These are phyloP conservation scores for Apiotrichum gracile DNA, from an alignment of 1,284 basidiomycete species.

Conservation along the genomic window DNA sequence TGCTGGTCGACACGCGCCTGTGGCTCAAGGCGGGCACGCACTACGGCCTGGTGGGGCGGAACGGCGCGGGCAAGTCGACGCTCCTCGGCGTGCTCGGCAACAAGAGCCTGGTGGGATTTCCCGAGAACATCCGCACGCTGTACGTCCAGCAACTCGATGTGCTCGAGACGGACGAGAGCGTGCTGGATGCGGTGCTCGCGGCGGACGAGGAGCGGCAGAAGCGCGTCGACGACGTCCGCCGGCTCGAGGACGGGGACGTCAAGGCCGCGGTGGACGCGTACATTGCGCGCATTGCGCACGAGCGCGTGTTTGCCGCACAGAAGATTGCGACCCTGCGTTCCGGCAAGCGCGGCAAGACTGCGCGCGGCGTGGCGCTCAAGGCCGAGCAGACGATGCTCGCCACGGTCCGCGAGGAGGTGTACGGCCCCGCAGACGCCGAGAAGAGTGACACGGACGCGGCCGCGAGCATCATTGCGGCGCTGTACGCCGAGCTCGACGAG, in stretches of 20 bases:
- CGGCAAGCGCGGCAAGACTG: constrained; percentile 17
- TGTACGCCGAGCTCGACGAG: constrained; percentile 23
- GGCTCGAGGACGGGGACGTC: constrained; percentile 1
- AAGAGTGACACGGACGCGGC: constrained; percentile 3
- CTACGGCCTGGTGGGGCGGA: constrained; percentile 55
- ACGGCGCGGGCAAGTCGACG: constrained; percentile 58
- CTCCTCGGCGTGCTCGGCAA: constrained; percentile 60
- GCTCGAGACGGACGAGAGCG: constrained; percentile 59
- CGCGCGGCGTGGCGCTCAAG: constrained; percentile 14
- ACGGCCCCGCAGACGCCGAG: background rate
- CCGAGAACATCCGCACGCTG: constrained; percentile 74
- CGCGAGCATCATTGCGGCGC: constrained; percentile 63
- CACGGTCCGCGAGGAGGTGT: constrained; percentile 7
- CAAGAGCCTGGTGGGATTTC: constrained; percentile 66
- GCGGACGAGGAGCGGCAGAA: constrained; percentile 10
- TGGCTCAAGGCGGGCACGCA: constrained; percentile 53
- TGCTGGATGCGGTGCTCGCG: background rate
- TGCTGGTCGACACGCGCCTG: constrained; percentile 55
- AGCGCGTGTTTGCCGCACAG: constrained; percentile 10
- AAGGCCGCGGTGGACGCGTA: constrained; percentile 1
- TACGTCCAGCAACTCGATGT: constrained; percentile 86
- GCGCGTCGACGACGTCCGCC: constrained; percentile 2
- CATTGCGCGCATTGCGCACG: constrained; percentile 1
- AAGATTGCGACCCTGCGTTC: constrained; percentile 16
- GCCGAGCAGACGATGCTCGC: constrained; percentile 12